Percentiles rank a stretch among this genome's conserved stretches.
Evolutionary conservation across 495 filamentous ascomycete genomes (phyloP).

Genomic region (Rhypophila decipiens): DNA sequence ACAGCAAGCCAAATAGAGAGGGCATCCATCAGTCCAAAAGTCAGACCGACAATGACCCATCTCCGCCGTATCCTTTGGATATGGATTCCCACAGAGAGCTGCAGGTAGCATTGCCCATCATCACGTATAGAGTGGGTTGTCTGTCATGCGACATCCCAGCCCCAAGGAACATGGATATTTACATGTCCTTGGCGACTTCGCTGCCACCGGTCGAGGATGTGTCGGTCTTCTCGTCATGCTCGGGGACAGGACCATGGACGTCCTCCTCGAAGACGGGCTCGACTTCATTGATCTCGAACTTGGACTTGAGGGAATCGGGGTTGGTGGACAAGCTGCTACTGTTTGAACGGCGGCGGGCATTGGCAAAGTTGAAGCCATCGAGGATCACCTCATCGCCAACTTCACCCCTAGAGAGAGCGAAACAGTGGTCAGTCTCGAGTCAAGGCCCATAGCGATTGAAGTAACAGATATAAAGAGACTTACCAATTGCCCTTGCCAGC

Average conservation of each 20-base stretch:
- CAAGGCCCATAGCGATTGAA: too few relatives aligned
- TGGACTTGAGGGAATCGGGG: conserved; percentile 70
- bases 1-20: conserved; percentile 21
- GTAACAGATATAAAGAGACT: too few relatives aligned
- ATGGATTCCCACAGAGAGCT: conserved; percentile 18
- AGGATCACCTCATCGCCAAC: conserved; percentile 79
- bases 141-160: conserved; percentile 7
- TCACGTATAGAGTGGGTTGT: not conserved
- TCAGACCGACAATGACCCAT: conserved; percentile 6
- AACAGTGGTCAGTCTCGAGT: conserved; percentile 20
- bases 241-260: conserved; percentile 50
- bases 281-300: conserved; percentile 77
- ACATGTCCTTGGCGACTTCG: conserved; percentile 24
- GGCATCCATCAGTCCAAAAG: conserved; percentile 6
- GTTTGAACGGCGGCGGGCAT: conserved; percentile 88
- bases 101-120: conserved; percentile 2
- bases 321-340: conserved; percentile 61
- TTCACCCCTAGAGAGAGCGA: conserved; percentile 57
- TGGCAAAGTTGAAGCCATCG: conserved; percentile 70
- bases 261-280: conserved; percentile 89
- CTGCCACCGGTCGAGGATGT: conserved; percentile 40
- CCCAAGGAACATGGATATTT: conserved; percentile 7
- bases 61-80: conserved; percentile 18
- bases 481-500: conserved; percentile 93
- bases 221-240: conserved; percentile 49